Conservation (phyloP, 2,329 filamentous ascomycete genomes). For the Colletotrichum trifolii region DNA sequence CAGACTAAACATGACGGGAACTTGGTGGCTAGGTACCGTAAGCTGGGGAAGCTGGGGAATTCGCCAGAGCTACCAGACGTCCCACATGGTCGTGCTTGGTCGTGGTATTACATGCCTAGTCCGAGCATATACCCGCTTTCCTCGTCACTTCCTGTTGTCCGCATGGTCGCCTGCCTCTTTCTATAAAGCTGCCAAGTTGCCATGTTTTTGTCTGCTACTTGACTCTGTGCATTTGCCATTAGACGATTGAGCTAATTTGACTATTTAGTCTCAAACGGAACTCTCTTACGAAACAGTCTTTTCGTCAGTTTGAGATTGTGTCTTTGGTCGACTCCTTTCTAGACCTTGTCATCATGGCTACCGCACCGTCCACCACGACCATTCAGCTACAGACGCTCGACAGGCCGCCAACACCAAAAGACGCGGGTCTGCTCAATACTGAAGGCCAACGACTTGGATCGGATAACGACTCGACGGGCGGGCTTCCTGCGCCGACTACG, state of each 20-base stretch:
- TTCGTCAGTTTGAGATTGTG: not conserved
- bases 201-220: too few relatives aligned
- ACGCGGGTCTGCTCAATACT: conserved; percentile 10
- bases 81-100: not conserved
- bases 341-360: conserved; percentile 3
- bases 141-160: too few relatives aligned
- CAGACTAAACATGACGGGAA: too few relatives aligned
- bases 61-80: not conserved
- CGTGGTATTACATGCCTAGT: not conserved
- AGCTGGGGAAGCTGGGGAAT: conserved; percentile 9
- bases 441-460: conserved; percentile 29
- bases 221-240: too few relatives aligned
- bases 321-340: not conserved
- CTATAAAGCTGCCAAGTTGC: too few relatives aligned
- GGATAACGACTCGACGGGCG: conserved; percentile 10
- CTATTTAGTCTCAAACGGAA: not conserved
- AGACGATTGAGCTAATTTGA: too few relatives aligned
- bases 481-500: conserved; percentile 29
- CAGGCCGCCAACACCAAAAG: conserved; percentile 8
- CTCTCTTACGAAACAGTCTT: not conserved
- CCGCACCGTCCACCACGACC: conserved; percentile 17
- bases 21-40: not conserved
- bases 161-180: too few relatives aligned
- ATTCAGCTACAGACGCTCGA: conserved; percentile 22
- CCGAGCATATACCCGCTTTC: too few relatives aligned